A percentile compares a stretch with the other conserved stretches of the same genome.
phyloP scores from a whole-genome alignment of 1,284 basidiomycete species.

The Paramarasmius palmivorus region DNA sequence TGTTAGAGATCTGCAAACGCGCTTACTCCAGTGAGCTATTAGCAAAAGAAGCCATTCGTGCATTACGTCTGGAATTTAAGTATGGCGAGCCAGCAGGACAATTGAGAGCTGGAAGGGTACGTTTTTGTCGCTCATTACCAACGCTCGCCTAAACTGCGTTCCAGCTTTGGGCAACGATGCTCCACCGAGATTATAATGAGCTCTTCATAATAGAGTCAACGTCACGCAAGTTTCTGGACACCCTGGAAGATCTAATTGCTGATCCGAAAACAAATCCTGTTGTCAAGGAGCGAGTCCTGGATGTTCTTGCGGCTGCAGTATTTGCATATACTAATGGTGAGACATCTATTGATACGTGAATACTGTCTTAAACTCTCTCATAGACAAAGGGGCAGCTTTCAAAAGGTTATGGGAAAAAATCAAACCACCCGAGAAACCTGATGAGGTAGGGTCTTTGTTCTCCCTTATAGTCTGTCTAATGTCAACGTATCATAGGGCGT shows the following conservation, averaged over 20 bases:
- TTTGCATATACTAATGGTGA: conserved; percentile 55
- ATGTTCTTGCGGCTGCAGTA: conserved; percentile 72
- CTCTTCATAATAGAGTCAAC: conserved; percentile 66
- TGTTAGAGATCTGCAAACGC: conserved; percentile 76
- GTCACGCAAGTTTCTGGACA: conserved; percentile 76
- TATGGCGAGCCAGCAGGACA: conserved; percentile 72
- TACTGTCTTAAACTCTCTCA: background rate
- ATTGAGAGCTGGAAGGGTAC: conserved; percentile 69
- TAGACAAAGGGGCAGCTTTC: conserved; percentile 51
- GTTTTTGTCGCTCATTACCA: conserved; percentile 27
- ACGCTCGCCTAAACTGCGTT: background rate
- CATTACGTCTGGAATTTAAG: conserved; percentile 78
- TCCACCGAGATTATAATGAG: conserved; percentile 69
- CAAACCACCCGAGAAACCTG: conserved; percentile 69
- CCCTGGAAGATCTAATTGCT: conserved; percentile 63
- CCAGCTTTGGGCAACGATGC: conserved; percentile 85
- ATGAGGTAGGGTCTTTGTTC: conserved; percentile 53
- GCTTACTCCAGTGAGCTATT: conserved; percentile 63
- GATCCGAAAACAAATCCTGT: conserved; percentile 62
- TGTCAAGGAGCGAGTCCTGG: conserved; percentile 68
- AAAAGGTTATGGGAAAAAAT: conserved; percentile 67
- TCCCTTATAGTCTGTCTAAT: background rate
- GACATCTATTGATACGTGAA: too few species aligned
- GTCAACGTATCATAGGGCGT: conserved; percentile 41
- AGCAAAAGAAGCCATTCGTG: conserved; percentile 75